phyloP scores from a whole-genome alignment of 345 rosid genomes.

The Citrus trifoliata region DNA sequence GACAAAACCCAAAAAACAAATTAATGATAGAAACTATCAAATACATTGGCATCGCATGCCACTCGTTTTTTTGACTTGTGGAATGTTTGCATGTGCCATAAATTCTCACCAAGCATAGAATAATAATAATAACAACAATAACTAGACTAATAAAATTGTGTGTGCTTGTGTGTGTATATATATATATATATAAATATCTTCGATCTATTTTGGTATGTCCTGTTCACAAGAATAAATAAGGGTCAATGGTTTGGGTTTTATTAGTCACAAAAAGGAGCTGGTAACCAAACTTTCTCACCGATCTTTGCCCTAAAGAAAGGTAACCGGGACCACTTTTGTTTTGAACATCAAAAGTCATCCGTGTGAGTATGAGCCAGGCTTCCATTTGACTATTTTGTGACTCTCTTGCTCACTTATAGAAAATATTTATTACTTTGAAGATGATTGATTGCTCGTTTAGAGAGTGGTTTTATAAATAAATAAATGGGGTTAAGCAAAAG shows the following conservation, averaged over 20 bases:
- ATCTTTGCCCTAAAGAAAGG: constrained; percentile 11
- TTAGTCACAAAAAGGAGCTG: constrained; percentile 48
- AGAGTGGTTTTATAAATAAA: not conserved
- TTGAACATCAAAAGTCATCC: constrained; percentile 34
- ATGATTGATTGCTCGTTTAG: not conserved
- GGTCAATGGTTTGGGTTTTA: constrained; percentile 12
- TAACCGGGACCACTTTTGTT: constrained; percentile 16
- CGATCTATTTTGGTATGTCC: too few species aligned
- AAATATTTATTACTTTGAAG: not conserved
- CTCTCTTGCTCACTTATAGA: not conserved
- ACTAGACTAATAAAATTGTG: too few species aligned
- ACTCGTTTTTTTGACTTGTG: constrained; percentile 5
- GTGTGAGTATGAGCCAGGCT: constrained; percentile 18
- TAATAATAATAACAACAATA: too few species aligned
- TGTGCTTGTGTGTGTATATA: too few species aligned
- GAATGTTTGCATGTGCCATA: constrained; percentile 12
- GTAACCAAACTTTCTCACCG: constrained; percentile 49
- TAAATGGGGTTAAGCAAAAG: not conserved
- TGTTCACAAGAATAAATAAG: not conserved
- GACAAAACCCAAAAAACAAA: constrained; percentile 5
- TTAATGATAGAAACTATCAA: not conserved
- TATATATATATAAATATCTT: too few species aligned
- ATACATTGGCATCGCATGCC: not conserved
- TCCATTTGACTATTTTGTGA: constrained; percentile 36
- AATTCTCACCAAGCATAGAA: not conserved